Percentiles rank a stretch among this genome's conserved stretches.
These are phyloP conservation scores for Pilatotrama ljubarskyi DNA, from an alignment of 768 basidiomycete genomes.

Conservation along the genomic window DNA sequence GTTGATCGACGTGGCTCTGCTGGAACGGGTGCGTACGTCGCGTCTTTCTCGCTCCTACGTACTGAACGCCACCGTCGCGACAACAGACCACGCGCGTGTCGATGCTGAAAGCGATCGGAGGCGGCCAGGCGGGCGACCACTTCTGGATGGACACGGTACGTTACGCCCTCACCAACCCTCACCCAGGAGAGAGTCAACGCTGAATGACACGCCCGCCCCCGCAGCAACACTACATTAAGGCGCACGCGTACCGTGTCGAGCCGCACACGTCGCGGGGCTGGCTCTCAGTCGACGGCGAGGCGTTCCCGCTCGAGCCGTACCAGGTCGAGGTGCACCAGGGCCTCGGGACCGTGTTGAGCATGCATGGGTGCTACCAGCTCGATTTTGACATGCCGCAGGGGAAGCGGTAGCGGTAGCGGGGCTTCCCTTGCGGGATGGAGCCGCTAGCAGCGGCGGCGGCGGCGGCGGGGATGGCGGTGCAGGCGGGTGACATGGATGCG, in stretches of 20 bases:
- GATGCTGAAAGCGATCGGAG: conserved; percentile 54
- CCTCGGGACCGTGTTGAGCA: conserved; percentile 66
- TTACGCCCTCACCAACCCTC: not conserved
- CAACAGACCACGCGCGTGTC: conserved; percentile 51
- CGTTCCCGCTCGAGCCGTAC: conserved; percentile 70
- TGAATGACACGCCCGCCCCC: not conserved
- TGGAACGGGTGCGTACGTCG: conserved; percentile 55
- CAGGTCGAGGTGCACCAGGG: conserved; percentile 75
- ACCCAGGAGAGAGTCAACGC: not conserved
- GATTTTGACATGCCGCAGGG: conserved; percentile 41
- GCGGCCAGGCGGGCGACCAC: conserved; percentile 57
- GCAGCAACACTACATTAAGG: conserved; percentile 74
- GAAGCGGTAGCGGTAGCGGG: not conserved
- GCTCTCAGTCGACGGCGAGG: conserved; percentile 78
- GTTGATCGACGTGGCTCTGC: conserved; percentile 67
- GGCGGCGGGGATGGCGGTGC: too few relatives aligned
- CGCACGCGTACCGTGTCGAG: conserved; percentile 69
- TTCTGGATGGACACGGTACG: conserved; percentile 66
- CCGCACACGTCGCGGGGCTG: conserved; percentile 54
- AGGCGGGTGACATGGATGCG: too few relatives aligned
- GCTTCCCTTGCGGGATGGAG: too few relatives aligned
- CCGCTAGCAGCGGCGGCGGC: too few relatives aligned
- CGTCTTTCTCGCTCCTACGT: not conserved
- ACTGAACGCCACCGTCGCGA: not conserved
- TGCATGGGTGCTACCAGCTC: conserved; percentile 57